phyloP scores from a whole-genome alignment of 345 rosid species.

The Sonneratia alba region DNA sequence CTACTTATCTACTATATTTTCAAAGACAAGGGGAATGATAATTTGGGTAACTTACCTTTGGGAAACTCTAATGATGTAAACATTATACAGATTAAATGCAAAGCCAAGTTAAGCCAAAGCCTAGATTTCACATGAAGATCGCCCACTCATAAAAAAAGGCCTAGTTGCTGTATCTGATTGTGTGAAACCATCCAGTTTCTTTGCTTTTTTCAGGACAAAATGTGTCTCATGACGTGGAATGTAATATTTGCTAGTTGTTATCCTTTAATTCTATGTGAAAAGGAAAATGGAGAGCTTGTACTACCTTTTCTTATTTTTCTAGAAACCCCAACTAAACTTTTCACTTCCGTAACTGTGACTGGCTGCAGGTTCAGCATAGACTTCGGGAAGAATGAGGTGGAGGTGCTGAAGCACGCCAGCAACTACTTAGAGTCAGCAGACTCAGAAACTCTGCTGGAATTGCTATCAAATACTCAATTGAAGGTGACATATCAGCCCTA shows the following conservation, averaged over 20 bases:
- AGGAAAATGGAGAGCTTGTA: neutral
- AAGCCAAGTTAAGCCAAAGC: too few species aligned
- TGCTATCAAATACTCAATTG: slow-evolving; percentile 48
- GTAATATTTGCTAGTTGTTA: too few species aligned
- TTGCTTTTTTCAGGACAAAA: too few species aligned
- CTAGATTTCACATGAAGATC: too few species aligned
- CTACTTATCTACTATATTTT: neutral
- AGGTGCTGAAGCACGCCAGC: slow-evolving; percentile 64
- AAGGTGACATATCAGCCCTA: slow-evolving; percentile 65
- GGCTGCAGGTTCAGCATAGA: slow-evolving; percentile 54
- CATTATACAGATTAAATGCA: too few species aligned
- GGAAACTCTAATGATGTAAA: too few species aligned
- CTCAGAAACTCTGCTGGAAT: slow-evolving; percentile 53
- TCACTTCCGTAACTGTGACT: neutral
- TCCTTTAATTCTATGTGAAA: neutral
- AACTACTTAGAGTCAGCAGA: slow-evolving; percentile 57
- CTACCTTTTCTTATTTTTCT: neutral
- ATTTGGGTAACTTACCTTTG: too few species aligned
- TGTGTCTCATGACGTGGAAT: too few species aligned
- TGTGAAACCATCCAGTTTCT: too few species aligned
- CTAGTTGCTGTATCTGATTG: too few species aligned
- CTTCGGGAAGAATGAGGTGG: slow-evolving; percentile 66
- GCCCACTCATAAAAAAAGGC: too few species aligned
- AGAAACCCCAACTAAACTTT: neutral
- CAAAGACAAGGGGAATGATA: neutral